These are phyloP conservation scores for Margaritispora aquatica DNA, from an alignment of 495 filamentous ascomycete species.

Conservation along the genomic window DNA sequence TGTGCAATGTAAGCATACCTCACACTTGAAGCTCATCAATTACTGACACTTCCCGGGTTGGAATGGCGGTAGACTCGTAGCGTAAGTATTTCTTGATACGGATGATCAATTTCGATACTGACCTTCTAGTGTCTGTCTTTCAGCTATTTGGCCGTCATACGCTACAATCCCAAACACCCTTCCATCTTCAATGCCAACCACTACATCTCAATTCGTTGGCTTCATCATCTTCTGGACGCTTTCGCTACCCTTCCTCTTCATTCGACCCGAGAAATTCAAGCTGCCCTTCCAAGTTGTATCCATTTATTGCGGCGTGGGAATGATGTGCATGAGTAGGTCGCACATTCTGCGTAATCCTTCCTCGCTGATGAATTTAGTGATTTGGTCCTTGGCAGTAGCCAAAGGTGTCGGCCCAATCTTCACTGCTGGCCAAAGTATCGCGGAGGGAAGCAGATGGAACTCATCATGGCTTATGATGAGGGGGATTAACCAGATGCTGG, in stretches of 20 bases:
- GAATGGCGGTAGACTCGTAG: conserved; percentile 5
- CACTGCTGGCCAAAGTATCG: conserved; percentile 19
- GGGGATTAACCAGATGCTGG: conserved; percentile 29
- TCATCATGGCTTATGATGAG: conserved; percentile 30
- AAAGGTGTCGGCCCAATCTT: conserved; percentile 29
- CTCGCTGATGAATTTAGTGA: conserved; percentile 32
- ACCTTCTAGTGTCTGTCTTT: conserved; percentile 17
- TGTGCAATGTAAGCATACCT: conserved; percentile 9
- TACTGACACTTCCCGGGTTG: neutral
- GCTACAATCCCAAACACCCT: conserved; percentile 36
- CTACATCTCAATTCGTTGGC: conserved; percentile 38
- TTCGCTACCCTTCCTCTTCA: conserved; percentile 39
- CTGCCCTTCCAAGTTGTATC: conserved; percentile 19
- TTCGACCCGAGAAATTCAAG: conserved; percentile 27
- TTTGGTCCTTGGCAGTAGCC: conserved; percentile 31
- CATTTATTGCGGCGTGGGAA: conserved; percentile 6
- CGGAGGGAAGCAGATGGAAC: conserved; percentile 19
- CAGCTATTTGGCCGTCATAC: conserved; percentile 1
- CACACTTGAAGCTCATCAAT: neutral
- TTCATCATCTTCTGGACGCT: conserved; percentile 38
- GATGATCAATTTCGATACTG: too few relatives aligned
- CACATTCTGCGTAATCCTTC: conserved; percentile 21
- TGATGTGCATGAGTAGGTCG: neutral
- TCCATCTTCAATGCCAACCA: conserved; percentile 33
- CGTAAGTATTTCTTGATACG: too few relatives aligned